Conservation (phyloP, 2,329 filamentous ascomycete species). For the Clarireedia homoeocarpa region DNA sequence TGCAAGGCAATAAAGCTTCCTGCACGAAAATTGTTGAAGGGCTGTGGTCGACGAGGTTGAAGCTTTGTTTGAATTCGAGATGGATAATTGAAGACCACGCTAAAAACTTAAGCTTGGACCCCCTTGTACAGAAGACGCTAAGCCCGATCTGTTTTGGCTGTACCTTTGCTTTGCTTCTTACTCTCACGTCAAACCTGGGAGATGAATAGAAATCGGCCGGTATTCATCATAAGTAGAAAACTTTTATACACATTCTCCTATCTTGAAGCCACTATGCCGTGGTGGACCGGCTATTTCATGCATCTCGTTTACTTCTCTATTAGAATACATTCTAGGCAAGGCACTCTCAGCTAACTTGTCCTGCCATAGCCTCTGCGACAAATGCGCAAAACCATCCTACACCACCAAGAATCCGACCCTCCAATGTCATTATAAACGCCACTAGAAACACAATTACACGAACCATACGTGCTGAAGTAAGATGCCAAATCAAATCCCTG, state of each 20-base stretch:
- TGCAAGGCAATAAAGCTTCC: not conserved
- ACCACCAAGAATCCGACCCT: not conserved
- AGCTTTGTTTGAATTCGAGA: not conserved
- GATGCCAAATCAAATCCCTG: constrained; percentile 10
- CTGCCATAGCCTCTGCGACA: constrained; percentile 1
- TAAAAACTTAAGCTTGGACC: not conserved
- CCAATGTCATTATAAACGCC: constrained; percentile 12
- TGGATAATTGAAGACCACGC: not conserved
- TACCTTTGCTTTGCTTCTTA: not conserved
- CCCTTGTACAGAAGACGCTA: not conserved
- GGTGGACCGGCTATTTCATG: not conserved
- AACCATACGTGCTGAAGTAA: not conserved
- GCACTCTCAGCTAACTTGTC: constrained; percentile 5
- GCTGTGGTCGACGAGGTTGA: not conserved
- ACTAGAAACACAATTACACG: constrained; percentile 7
- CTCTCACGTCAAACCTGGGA: no score
- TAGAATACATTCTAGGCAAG: constrained; percentile 29
- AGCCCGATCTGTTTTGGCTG: not conserved
- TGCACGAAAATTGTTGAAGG: not conserved
- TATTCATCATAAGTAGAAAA: not conserved
- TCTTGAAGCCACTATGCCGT: not conserved
- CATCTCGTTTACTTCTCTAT: constrained; percentile 22
- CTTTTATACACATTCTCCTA: not conserved
- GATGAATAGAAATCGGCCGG: no score
- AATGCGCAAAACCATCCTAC: constrained; percentile 1